Evolutionary conservation across 805 yeast species (phyloP).

Genomic region (Sugiyamaella boreocaroliniensis): DNA sequence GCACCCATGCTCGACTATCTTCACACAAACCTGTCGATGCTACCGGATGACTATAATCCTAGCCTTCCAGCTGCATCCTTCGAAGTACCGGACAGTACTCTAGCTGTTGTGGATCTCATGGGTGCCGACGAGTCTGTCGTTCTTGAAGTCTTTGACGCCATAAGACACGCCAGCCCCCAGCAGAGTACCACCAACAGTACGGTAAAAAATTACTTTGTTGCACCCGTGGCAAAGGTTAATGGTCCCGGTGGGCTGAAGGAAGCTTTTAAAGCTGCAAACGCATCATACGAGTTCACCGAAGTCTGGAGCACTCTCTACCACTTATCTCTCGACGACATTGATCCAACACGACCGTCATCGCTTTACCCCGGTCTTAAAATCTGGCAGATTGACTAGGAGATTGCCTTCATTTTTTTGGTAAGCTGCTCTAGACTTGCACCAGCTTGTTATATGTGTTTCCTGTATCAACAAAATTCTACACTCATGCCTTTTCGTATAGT

Average conservation of each 20-base stretch:
- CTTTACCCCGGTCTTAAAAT: constrained; percentile 49
- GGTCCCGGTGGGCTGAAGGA: background rate
- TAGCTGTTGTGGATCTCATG: constrained; percentile 41
- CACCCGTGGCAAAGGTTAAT: constrained; percentile 33
- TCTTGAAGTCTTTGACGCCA: constrained; percentile 17
- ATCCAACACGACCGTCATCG: constrained; percentile 39
- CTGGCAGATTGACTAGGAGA: constrained; percentile 16
- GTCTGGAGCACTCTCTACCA: constrained; percentile 36
- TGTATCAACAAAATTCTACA: background rate
- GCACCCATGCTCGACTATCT: constrained; percentile 13
- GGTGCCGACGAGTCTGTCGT: constrained; percentile 36
- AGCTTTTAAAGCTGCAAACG: background rate
- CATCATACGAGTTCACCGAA: constrained; percentile 7
- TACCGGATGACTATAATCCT: background rate
- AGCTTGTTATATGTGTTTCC: background rate
- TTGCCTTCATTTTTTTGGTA: background rate
- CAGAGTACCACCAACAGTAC: constrained; percentile 4
- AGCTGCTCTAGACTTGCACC: background rate
- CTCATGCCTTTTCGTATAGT: background rate
- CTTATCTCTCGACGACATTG: constrained; percentile 70
- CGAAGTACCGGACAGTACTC: background rate
- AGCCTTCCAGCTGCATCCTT: background rate
- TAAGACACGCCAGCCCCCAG: background rate
- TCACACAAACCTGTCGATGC: background rate
- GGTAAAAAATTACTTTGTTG: constrained; percentile 27